A percentile compares a stretch with the other conserved stretches of the same genome.
These are phyloP conservation scores for Sporothrix variecibatus DNA, from an alignment of 2,329 filamentous ascomycete genomes.

Conservation along the genomic window DNA sequence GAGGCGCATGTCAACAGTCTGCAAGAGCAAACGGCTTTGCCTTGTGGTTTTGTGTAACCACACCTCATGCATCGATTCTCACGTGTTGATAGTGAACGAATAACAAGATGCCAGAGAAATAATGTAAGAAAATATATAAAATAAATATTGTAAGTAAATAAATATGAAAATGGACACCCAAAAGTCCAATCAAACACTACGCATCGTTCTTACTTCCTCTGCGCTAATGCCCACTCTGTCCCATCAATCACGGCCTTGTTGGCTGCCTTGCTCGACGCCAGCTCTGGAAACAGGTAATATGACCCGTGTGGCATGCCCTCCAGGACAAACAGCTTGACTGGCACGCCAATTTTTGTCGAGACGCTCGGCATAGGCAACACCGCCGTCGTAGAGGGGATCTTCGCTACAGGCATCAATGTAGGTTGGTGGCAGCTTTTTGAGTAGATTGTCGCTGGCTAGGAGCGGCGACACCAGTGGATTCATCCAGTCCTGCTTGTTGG, in stretches of 20 bases:
- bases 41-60: too few relatives aligned
- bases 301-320: neutral
- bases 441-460: neutral
- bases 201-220: neutral
- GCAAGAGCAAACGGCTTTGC: too few relatives aligned
- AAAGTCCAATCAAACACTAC: too few relatives aligned
- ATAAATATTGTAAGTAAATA: too few relatives aligned
- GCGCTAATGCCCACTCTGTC: neutral
- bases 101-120: too few relatives aligned
- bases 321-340: neutral
- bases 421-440: neutral
- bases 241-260: neutral
- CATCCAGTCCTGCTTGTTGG: neutral
- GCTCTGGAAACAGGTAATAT: neutral
- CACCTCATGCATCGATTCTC: too few relatives aligned
- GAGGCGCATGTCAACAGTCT: too few relatives aligned
- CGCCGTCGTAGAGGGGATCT: neutral
- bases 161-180: too few relatives aligned
- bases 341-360: neutral
- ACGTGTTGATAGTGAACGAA: too few relatives aligned
- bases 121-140: too few relatives aligned
- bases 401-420: neutral
- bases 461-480: neutral
- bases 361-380: neutral
- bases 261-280: neutral